A percentile compares a stretch with the other conserved stretches of the same genome.
These are phyloP conservation scores for Helminthosporium solani DNA, from an alignment of 2,329 filamentous ascomycete genomes.

Conservation along the genomic window DNA sequence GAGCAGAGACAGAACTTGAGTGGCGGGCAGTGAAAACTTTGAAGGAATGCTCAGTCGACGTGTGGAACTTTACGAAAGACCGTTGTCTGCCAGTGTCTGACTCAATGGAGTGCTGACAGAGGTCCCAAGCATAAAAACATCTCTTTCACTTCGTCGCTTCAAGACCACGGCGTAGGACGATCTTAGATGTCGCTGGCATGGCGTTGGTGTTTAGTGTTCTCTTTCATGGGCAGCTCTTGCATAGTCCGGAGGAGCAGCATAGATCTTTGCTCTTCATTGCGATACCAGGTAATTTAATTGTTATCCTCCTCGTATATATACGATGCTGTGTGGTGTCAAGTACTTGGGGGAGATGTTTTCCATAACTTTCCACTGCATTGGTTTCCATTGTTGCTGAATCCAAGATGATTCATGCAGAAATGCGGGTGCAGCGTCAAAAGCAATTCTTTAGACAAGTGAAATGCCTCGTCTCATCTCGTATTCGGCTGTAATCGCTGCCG, in stretches of 20 bases:
- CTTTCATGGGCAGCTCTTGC: slow-evolving; percentile 8
- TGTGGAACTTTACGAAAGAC: slow-evolving; percentile 43
- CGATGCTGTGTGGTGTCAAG: no score
- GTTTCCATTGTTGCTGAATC: no score
- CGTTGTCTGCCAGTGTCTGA: slow-evolving; percentile 18
- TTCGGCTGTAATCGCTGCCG: no score
- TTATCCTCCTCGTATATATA: no score
- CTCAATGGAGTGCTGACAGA: slow-evolving; percentile 16
- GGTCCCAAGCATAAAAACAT: background rate
- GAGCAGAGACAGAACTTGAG: slow-evolving; percentile 42
- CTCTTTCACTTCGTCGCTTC: background rate
- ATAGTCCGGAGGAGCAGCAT: slow-evolving; percentile 13
- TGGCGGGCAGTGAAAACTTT: slow-evolving; percentile 43
- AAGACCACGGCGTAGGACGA: slow-evolving; percentile 10
- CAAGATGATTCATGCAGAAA: no score
- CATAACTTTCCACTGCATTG: no score
- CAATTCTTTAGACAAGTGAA: no score
- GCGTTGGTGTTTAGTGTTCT: slow-evolving; percentile 20
- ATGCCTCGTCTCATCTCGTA: no score
- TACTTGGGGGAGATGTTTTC: no score
- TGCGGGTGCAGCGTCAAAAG: no score
- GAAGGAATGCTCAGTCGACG: slow-evolving; percentile 40
- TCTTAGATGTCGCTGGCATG: slow-evolving; percentile 16
- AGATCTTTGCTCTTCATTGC: slow-evolving; percentile 16
- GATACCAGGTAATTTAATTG: background rate